Conservation (phyloP, 2,329 filamentous ascomycete species). For the Pestalotiopsis sp. region DNA sequence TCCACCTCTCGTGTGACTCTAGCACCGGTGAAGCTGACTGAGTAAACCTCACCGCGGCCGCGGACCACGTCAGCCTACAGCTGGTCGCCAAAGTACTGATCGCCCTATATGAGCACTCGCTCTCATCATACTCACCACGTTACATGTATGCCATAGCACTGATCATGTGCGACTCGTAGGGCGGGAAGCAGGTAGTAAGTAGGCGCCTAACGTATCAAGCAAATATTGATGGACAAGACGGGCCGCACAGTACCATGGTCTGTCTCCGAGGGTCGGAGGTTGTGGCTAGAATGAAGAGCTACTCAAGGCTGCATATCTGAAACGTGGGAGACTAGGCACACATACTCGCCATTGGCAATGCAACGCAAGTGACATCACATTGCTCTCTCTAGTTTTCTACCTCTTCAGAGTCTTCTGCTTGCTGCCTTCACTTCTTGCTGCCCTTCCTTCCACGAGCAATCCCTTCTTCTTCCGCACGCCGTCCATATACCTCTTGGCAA, state of each 20-base stretch:
- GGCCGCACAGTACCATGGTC: neutral
- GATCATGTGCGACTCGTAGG: neutral
- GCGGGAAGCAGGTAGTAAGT: too few relatives aligned
- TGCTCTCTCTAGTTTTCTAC: slow-evolving; percentile 32
- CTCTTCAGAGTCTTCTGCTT: slow-evolving; percentile 79
- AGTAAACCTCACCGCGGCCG: neutral
- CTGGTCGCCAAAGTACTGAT: neutral
- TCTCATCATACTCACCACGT: neutral
- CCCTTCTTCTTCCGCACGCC: slow-evolving; percentile 85
- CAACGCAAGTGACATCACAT: neutral
- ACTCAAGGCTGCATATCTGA: neutral
- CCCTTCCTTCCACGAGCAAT: slow-evolving; percentile 76
- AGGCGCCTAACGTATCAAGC: too few relatives aligned
- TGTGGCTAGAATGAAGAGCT: neutral
- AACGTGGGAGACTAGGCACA: neutral
- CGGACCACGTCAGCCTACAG: neutral
- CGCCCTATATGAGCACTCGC: neutral
- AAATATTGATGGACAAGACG: neutral
- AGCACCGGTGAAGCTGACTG: neutral
- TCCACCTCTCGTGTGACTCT: neutral
- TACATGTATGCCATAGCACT: neutral
- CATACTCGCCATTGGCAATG: neutral
- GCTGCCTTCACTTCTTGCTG: slow-evolving; percentile 83
- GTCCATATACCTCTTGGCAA: slow-evolving; percentile 96
- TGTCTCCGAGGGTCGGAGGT: neutral